Conservation (phyloP, 192 early-diverging fungal genomes). For the Dissophora ornata region DNA sequence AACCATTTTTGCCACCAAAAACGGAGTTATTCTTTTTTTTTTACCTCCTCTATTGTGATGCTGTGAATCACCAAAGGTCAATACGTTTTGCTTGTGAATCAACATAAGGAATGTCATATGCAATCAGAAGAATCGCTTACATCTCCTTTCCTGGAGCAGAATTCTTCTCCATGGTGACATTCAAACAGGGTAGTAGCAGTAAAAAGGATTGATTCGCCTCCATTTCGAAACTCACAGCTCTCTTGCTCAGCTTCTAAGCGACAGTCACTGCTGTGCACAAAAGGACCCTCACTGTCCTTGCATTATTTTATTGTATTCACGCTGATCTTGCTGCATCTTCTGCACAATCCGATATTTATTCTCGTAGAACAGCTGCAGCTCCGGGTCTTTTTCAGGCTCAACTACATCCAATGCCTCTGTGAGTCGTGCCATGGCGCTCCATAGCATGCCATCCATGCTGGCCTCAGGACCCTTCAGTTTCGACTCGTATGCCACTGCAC, state of each 20-base stretch:
- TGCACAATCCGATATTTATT: constrained; percentile 66
- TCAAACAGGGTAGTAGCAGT: no score
- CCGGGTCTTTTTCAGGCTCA: constrained; percentile 49
- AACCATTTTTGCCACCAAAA: constrained; percentile 18
- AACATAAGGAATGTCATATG: neutral
- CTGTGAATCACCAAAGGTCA: neutral
- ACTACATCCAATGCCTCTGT: constrained; percentile 58
- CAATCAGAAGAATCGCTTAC: neutral
- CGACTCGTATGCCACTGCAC: constrained; percentile 62
- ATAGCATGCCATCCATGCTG: constrained; percentile 47
- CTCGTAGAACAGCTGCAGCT: constrained; percentile 56
- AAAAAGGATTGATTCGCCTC: no score
- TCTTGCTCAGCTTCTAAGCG: no score
- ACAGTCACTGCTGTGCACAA: no score
- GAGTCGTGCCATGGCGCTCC: constrained; percentile 68
- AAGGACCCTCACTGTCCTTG: neutral
- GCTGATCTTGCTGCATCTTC: constrained; percentile 70
- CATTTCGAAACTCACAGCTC: no score
- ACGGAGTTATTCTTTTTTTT: no score
- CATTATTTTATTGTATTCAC: constrained; percentile 66
- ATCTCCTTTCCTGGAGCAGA: neutral
- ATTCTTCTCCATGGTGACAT: neutral
- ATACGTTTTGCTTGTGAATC: neutral
- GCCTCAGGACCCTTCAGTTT: constrained; percentile 12
- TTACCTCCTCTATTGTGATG: constrained; percentile 7